Percentiles rank a stretch among this genome's conserved stretches.
These are phyloP conservation scores for Protea cynaroides DNA, from an alignment of 164 flowering plant species.

Conservation along the genomic window DNA sequence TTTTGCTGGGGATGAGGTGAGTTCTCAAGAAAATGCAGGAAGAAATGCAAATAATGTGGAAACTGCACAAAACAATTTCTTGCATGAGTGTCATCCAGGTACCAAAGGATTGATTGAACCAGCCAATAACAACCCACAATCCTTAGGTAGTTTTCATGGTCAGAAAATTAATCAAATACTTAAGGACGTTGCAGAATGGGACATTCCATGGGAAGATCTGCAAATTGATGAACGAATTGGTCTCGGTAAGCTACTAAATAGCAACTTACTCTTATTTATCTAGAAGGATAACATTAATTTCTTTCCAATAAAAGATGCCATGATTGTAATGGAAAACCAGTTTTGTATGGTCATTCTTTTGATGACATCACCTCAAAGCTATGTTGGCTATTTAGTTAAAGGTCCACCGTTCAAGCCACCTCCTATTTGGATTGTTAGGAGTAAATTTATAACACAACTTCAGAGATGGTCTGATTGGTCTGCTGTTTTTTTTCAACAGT, in stretches of 20 bases:
- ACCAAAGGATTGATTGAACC: conserved; percentile 19
- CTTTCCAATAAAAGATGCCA: too few species aligned
- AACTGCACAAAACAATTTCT: conserved; percentile 13
- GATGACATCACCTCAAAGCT: too few species aligned
- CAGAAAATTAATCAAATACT: conserved; percentile 41
- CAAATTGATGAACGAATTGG: conserved; percentile 95
- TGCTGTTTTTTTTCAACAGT: too few species aligned
- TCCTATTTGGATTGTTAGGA: too few species aligned
- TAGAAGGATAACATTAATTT: too few species aligned
- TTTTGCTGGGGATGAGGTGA: conserved; percentile 15
- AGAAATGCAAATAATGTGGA: conserved; percentile 13
- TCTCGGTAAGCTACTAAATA: conserved; percentile 46
- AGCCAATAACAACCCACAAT: conserved; percentile 11
- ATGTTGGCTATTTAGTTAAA: too few species aligned
- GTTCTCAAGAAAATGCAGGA: conserved; percentile 19
- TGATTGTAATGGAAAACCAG: too few species aligned
- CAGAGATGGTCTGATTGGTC: too few species aligned
- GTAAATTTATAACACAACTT: too few species aligned
- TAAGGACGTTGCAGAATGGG: conserved; percentile 77
- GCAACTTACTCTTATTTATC: too few species aligned
- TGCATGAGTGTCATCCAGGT: conserved; percentile 7
- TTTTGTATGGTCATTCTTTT: too few species aligned
- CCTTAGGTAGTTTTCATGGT: conserved; percentile 19
- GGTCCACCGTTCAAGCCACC: too few species aligned
- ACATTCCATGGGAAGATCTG: conserved; percentile 94